Evolutionary conservation across 352 stramenopile genomes (phyloP), one percentile per base, ranked within the genome.

Genomic region (Aphanomyces stellatus): DNA sequence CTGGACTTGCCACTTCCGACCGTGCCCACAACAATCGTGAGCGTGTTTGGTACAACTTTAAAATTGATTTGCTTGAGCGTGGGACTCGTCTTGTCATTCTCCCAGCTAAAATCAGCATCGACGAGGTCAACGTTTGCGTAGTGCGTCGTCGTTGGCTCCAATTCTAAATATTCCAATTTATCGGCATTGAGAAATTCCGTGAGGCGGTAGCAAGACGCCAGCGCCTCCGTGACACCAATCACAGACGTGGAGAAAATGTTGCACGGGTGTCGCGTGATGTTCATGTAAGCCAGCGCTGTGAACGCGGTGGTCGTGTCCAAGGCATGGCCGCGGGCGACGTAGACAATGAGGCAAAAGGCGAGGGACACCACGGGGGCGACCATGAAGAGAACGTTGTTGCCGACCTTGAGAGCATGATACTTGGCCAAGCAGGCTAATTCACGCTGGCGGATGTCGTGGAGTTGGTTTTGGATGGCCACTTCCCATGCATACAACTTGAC

Each of bases 1-100:
- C 90, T 97, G 22, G 83, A 96, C 66, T 99, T 99, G 17, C 96
- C 96, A 68, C 79, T 92, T 1, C 95, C 96, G 2, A 98, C 93
- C 0, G 80, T 70, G 4, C 97, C 97, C 31, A 99, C 87, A 4
- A 99, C 76, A 7, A 93, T 77, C 3, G 97, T 95, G 8, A 99
- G 71, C 34, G 88, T 69, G 6, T 89, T 91, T 0, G 70, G 69
- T 25, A 76, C 70, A 53, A 78, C 84, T 31, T 89, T 71, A 30
- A 98, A 78, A 34, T 69, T 76, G 41, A 93, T 80, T 48, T 77
- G 51, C 48, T 74, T 74, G 15, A 93, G 59, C 40, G 85, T 75
- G 19, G 79, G 74, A 0, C 69, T 65, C 35, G 74, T 62, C 11
- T 27, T 53, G 64, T 53, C 63, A 27, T n/a, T n/a, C 8, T 22